Evolutionary conservation across 2,329 filamentous ascomycete species (phyloP), one percentile per base, ranked within the genome.

Genomic region (Apiospora hydei): DNA sequence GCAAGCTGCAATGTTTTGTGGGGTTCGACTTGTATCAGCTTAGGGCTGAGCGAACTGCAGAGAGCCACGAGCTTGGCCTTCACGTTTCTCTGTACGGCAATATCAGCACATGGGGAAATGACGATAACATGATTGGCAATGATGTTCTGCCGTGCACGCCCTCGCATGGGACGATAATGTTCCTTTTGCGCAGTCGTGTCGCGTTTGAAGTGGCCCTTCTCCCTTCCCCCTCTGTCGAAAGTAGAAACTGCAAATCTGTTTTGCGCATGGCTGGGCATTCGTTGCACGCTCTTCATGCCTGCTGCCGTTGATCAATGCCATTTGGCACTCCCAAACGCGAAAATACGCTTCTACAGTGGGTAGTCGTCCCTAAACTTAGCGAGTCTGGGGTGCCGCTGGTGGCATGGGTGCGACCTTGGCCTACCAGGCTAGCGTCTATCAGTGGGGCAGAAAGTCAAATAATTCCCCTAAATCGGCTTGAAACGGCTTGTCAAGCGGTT

Each of bases 271-370:
- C 30, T 38, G 57, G 34, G 34, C 57, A 41, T 5, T 41, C 34
- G 57, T 64, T 38, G 57, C 57, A 41, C 34, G 30, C 30, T n/a
- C 13, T 64, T 64, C 57, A 64, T 64, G 57, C 57, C n/a, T 64
- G 18, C 41, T 14, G 11, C 18, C 34, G 34, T 41, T 38, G 1
- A 41, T 64, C 18, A 64, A 64, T 64, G 57, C 57, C 16, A 64
- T 41, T n/a, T 34, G 10, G 30, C 34, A 8, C 2, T 8, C 30
- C 53, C 30, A 64, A 64, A 61, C 30, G 3, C 53, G 6, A 16
- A 34, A 57, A 38, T 18, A 21, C 30, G 57, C 57, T 41, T 64
- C 21, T 64, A 64, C 18, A 64, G 57, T 64, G 57, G 57, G 57
- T 41, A 41, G 18, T 2, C 11, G 57, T n/a, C 57, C 30, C 57